Base-by-base conservation (phyloP, 768 basidiomycete species). In the Crucibulum laeve region DNA sequence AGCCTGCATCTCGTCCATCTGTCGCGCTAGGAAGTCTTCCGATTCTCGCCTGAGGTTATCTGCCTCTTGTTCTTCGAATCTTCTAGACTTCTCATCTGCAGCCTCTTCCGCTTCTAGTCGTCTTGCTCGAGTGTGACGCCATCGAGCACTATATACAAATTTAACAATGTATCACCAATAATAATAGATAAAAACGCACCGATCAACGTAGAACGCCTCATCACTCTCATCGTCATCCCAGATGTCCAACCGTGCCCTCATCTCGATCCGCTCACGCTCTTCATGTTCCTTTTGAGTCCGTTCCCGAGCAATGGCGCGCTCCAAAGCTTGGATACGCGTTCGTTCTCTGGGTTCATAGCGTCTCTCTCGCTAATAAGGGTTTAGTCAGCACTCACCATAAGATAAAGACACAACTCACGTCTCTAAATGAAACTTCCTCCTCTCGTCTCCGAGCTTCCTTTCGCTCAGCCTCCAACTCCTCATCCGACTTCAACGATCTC, bases 1-100 rank as follows among this genome's bases (percentile, higher is more conserved):
- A 2, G 89, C 85, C 51, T 92, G 91, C 83, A 95, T 87, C 61
- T 97, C 93, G 50, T 90, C 90, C 90, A 95, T 92, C 57, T 96
- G 93, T 43, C 83, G 77, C 25, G 90, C 89, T 47, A 97, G 73
- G 76, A 98, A 96, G 49, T 82, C 87, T 62, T 97, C 95, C 0
- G 91, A 92, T 63, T 97, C 92, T 38, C 82, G 77, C 25, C 91
- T 81, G 18, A 96, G 73, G 52, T 90, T 87, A 58, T 88, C 92
- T 5, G 82, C 79, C 63, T 96, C 91, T 40, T 87, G 84, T 36
- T 85, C 84, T 63, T 96, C 94, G 46, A 82, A 82, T 22, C 76
- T 68, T 13, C 89, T 79, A 25, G 91, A 92, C 50, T 88, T 84
- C 13, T 80, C 77, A 62, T 98, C 94, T 1, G 87, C 86, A 1